A percentile compares a stretch with the other conserved stretches of the same genome.
These are phyloP conservation scores for Lentithecium fluviatile DNA, from an alignment of 495 filamentous ascomycete genomes.

Conservation along the genomic window DNA sequence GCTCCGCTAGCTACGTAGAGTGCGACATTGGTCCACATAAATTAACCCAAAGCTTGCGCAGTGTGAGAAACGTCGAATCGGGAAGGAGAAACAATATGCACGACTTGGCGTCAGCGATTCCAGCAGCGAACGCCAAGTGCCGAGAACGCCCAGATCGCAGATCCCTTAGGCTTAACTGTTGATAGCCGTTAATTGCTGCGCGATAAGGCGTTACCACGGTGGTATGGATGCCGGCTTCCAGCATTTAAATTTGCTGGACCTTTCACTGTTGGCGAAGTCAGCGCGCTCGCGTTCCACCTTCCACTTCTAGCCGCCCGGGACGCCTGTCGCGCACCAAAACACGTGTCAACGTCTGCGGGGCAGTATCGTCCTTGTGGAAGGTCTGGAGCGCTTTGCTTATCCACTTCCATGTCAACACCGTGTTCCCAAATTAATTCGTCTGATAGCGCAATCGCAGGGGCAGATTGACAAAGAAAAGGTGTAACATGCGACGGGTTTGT, in stretches of 20 bases:
- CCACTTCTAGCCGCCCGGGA: neutral
- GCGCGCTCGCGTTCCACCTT: neutral
- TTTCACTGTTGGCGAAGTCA: neutral
- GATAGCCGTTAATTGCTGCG: conserved; percentile 5
- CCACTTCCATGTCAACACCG: neutral
- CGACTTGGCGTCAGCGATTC: conserved; percentile 17
- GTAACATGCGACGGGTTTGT: neutral
- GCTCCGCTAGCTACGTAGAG: conserved; percentile 5
- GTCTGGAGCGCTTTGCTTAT: conserved; percentile 12
- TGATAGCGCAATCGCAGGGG: conserved; percentile 21
- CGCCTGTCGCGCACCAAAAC: neutral
- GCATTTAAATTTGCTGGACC: neutral
- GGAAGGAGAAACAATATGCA: conserved; percentile 26
- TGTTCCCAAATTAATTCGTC: conserved; percentile 11
- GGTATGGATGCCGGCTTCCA: no score
- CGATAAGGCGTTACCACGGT: conserved; percentile 5
- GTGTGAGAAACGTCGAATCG: conserved; percentile 9
- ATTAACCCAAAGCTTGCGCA: conserved; percentile 27
- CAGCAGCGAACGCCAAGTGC: conserved; percentile 8
- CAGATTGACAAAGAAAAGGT: neutral
- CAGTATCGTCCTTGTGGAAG: conserved; percentile 6
- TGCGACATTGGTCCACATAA: conserved; percentile 22
- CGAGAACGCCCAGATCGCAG: conserved; percentile 24
- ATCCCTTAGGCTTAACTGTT: conserved; percentile 18
- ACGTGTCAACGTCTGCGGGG: conserved; percentile 2